Evolutionary conservation across 352 stramenopile species (phyloP), one percentile per base, ranked within the genome.

Genomic region (Pythium scleroteichum): DNA sequence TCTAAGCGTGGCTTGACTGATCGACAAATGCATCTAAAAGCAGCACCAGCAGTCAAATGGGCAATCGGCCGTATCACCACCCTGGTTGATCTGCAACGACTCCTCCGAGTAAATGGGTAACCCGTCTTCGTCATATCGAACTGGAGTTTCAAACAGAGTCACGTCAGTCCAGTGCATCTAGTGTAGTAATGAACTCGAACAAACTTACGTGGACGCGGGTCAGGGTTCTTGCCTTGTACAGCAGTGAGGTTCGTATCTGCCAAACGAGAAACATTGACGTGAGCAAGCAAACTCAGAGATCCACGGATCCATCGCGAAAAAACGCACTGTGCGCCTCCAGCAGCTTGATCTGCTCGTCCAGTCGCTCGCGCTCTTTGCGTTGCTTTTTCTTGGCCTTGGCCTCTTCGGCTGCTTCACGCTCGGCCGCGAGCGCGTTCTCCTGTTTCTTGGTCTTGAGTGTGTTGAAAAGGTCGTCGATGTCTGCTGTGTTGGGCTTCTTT

Each of bases 31-130:
- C 20, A 0, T 61, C 57, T 64, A 96, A 47, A 95, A 96, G 72
- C 88, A 96, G 69, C 88, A 96, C 84, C 88, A 94, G 72, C 88
- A 96, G 62, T 96, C 88, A 53, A 96, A 96, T 0, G 88, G 88
- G 42, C 88, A 96, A 62, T 96, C 87, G 6, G 76, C 80, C 13
- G 88, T 94, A 66, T 88, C 76, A 23, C 87, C 88, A 26, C 88
- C 88, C 61, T 93, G 79, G 62, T 78, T 78, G 38, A 96, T 95
- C 53, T 90, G 76, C 61, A 96, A 72, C 39, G 82, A 76, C 19
- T 85, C 77, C 56, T 95, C 88, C 8, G 78, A 79, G 73, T 96
- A 96, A 75, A 96, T 94, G 23, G 85, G 83, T 27, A 96, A 59
- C 2, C 88, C 88, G 27, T 96, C 83, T 41, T 92, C 77, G 29